Base-by-base conservation (phyloP, 2,329 filamentous ascomycete species). In the Clarireedia monteithiana region DNA sequence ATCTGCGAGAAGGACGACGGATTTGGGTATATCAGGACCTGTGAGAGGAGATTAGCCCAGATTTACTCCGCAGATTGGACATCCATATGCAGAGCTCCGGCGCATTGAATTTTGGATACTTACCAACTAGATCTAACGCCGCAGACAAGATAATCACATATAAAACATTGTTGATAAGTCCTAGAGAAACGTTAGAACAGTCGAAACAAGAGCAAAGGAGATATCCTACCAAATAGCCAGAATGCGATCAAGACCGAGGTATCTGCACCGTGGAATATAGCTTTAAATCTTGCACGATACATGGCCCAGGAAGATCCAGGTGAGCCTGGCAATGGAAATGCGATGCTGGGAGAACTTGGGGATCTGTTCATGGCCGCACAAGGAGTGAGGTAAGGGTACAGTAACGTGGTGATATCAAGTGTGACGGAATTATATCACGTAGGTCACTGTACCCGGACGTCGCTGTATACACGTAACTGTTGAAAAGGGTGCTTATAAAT, bases 91-190 rank as follows among this genome's bases (percentile, higher is more conserved):
- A 42, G 15, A 42, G 14, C 14, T 7, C 7, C 6, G 7, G 17
- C 15, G 39, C 9, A 42, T 6, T 10, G 2, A 17, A 4, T 42
- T 3, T 2, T 2, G 39, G 3, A 14, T 7, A 49, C 52, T 6
- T 49, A 49, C 52, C 92, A 64, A 97, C 94, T 59, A 99, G 88
- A 68, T 99, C 94, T 66, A 96, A 88, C 3, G 94, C 94, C 38
- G 94, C 89, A 30, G 91, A 95, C 66, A 99, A 86, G 69, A 97
- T 94, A 70, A 97, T 89, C 55, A 97, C 92, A 73, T 96, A 97
- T 73, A 96, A 87, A 64, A 97, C 89, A 74, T 97, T 97, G 73
- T 99, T 97, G 70, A 97, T 94, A 17, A 94, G 75, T 52, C 89
- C 89, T 92, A 48, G n/a, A 50, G 1, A 30, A 15, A 2, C 7